A percentile compares a stretch with the other conserved stretches of the same genome.
These are phyloP conservation scores for Podospora fimiseda DNA, from an alignment of 495 filamentous ascomycete species.

Conservation along the genomic window DNA sequence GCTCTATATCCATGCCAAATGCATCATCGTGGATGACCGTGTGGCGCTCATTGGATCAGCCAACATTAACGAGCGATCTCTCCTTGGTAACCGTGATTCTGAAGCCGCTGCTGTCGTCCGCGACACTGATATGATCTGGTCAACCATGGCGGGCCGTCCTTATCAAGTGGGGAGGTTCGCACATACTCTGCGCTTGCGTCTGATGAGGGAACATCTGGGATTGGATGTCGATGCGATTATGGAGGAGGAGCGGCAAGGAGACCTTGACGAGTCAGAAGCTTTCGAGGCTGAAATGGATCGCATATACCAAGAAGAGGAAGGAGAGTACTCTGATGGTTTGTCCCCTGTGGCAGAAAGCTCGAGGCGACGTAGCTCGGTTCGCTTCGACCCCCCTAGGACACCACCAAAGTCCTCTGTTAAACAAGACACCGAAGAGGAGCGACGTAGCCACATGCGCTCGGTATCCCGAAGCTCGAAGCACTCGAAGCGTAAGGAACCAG, in stretches of 20 bases:
- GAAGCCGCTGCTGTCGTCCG: constrained; percentile 87
- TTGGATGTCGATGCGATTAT: constrained; percentile 87
- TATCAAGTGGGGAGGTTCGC: constrained; percentile 89
- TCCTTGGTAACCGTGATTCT: constrained; percentile 86
- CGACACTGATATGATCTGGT: constrained; percentile 90
- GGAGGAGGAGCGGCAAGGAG: constrained; percentile 65
- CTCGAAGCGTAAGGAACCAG: constrained; percentile 30
- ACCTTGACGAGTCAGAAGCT: constrained; percentile 43
- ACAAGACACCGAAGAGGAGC: constrained; percentile 69
- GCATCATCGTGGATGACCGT: constrained; percentile 92
- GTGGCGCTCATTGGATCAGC: constrained; percentile 93
- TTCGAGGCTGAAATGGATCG: constrained; percentile 48
- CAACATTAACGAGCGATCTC: constrained; percentile 98
- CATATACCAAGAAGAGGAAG: constrained; percentile 45
- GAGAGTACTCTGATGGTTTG: constrained; percentile 23
- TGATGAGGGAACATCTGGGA: constrained; percentile 97
- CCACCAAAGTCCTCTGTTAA: no score
- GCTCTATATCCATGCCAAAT: constrained; percentile 97
- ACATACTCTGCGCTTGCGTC: constrained; percentile 82
- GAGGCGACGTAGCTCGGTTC: constrained; percentile 7
- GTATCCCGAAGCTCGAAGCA: constrained; percentile 36
- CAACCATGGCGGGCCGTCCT: constrained; percentile 80
- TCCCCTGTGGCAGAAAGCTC: constrained; percentile 28
- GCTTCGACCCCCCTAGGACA: constrained; percentile 7
- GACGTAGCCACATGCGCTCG: constrained; percentile 39